phyloP scores from a whole-genome alignment of 2,329 filamentous ascomycete species.

The Alternaria rosae region DNA sequence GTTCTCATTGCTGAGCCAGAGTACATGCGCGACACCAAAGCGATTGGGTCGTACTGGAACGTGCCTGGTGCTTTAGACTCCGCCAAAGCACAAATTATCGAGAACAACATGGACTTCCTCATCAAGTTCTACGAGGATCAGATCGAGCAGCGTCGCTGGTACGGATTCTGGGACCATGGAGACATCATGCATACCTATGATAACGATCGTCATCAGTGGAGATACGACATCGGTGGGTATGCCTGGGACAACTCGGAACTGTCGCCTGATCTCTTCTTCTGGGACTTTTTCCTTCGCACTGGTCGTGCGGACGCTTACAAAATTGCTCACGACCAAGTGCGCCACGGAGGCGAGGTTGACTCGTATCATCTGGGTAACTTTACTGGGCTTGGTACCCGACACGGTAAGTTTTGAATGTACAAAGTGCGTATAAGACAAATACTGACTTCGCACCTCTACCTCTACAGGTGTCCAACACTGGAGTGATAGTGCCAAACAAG shows the following conservation, averaged over 20 bases:
- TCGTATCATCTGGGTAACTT: slow-evolving; percentile 66
- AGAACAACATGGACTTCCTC: slow-evolving; percentile 64
- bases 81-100: slow-evolving; percentile 48
- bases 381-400: slow-evolving; percentile 67
- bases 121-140: slow-evolving; percentile 64
- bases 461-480: slow-evolving; percentile 62
- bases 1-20: slow-evolving; percentile 58
- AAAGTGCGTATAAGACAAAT: too few relatives aligned
- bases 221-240: slow-evolving; percentile 69
- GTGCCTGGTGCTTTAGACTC: slow-evolving; percentile 50
- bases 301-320: slow-evolving; percentile 65
- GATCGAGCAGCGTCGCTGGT: slow-evolving; percentile 66
- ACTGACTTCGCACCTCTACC: too few relatives aligned
- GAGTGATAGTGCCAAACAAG: slow-evolving; percentile 68
- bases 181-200: slow-evolving; percentile 72
- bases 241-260: slow-evolving; percentile 72
- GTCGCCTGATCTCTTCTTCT: slow-evolving; percentile 68
- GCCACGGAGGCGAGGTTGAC: slow-evolving; percentile 69
- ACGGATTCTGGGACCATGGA: slow-evolving; percentile 69
- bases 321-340: slow-evolving; percentile 65
- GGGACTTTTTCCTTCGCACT: slow-evolving; percentile 68
- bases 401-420: slow-evolving; percentile 50
- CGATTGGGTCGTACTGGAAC: slow-evolving; percentile 64
- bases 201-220: slow-evolving; percentile 65
- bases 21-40: slow-evolving; percentile 61